These are phyloP conservation scores for Amanita jacksonii DNA, from an alignment of 768 basidiomycete genomes.

Conservation along the genomic window DNA sequence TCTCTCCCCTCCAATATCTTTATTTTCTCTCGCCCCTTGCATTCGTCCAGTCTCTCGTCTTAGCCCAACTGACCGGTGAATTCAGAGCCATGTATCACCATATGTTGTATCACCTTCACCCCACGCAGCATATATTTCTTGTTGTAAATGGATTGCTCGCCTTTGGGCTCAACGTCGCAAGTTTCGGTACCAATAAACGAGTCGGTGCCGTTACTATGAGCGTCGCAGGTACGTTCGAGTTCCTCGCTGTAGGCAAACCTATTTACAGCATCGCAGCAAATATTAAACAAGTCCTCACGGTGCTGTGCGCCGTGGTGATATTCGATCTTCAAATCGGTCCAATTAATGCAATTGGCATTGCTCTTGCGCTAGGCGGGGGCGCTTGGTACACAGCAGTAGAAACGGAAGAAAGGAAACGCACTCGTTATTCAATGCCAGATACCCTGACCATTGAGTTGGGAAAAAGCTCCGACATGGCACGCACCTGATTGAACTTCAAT, in stretches of 20 bases:
- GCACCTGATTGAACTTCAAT: no score
- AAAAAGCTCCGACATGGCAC: no score
- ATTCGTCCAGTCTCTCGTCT: conserved; percentile 73
- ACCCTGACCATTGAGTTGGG: no score
- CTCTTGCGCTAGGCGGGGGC: conserved; percentile 78
- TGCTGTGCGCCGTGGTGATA: conserved; percentile 72
- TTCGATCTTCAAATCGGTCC: conserved; percentile 78
- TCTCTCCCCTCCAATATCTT: conserved; percentile 71
- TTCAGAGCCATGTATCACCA: conserved; percentile 41
- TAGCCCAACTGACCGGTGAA: conserved; percentile 78
- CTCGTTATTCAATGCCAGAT: background rate
- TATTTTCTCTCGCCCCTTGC: conserved; percentile 89
- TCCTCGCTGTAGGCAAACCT: background rate
- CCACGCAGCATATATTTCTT: conserved; percentile 41
- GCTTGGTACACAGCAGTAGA: conserved; percentile 72
- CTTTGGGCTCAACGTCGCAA: conserved; percentile 88
- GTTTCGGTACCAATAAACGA: conserved; percentile 92
- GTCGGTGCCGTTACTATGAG: conserved; percentile 88
- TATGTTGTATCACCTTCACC: conserved; percentile 10
- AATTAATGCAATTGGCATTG: conserved; percentile 75
- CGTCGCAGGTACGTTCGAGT: conserved; percentile 57
- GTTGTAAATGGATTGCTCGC: conserved; percentile 79
- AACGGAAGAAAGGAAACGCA: conserved; percentile 32
- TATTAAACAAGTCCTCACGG: conserved; percentile 89
- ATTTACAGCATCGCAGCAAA: conserved; percentile 41